These are phyloP conservation scores for Hibiscus tridactylites DNA, from an alignment of 345 rosid species.

Conservation along the genomic window DNA sequence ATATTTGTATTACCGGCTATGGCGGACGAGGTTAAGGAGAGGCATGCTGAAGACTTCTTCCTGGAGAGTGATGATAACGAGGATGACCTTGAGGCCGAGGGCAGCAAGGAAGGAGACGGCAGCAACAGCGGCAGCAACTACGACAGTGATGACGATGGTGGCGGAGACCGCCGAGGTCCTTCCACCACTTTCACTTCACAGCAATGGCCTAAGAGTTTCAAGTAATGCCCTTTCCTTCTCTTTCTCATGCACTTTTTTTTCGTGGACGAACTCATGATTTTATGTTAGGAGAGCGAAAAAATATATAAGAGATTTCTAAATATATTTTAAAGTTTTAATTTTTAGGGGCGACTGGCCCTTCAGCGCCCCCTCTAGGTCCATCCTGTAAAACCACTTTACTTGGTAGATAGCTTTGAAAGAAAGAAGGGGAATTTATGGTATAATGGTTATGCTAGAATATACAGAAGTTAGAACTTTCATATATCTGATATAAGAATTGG, in stretches of 20 bases:
- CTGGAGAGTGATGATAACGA: conserved; percentile 32
- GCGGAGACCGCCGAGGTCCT: neutral
- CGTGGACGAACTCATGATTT: too few relatives aligned
- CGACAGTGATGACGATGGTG: conserved; percentile 23
- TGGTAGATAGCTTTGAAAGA: too few relatives aligned
- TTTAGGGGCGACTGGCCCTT: too few relatives aligned
- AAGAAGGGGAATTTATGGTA: too few relatives aligned
- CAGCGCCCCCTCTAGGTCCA: too few relatives aligned
- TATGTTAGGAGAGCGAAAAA: too few relatives aligned
- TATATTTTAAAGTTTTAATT: too few relatives aligned
- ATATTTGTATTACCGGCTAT: neutral
- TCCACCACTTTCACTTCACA: conserved; percentile 34
- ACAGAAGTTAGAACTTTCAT: too few relatives aligned
- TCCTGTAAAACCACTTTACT: too few relatives aligned
- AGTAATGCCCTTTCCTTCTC: conserved; percentile 24
- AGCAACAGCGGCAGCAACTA: conserved; percentile 12
- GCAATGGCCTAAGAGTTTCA: conserved; percentile 80
- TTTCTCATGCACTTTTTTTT: neutral
- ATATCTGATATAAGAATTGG: too few relatives aligned
- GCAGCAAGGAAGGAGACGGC: conserved; percentile 21
- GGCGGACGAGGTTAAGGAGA: conserved; percentile 24
- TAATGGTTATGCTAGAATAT: too few relatives aligned
- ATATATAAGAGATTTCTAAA: too few relatives aligned
- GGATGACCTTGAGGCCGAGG: conserved; percentile 27
- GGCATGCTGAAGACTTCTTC: conserved; percentile 24